phyloP scores from a whole-genome alignment of 2,329 filamentous ascomycete genomes.

The Diaporthe eres region DNA sequence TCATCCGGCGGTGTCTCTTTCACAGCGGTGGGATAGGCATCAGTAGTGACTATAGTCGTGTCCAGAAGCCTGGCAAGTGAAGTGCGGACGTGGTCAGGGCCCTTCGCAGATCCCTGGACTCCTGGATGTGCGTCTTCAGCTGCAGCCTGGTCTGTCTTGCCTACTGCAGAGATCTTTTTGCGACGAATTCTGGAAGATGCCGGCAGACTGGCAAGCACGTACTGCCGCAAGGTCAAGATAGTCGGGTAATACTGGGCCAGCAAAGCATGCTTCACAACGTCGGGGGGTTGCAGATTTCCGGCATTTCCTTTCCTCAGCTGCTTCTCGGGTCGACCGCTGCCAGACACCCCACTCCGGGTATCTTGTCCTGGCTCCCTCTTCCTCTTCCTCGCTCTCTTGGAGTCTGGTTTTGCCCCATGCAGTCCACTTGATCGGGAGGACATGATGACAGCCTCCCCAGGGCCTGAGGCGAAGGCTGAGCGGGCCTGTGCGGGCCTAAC shows the following conservation, averaged over 20 bases:
- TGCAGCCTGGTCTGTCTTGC: slow-evolving; percentile 44
- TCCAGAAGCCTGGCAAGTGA: slow-evolving; percentile 74
- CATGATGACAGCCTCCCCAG: background rate
- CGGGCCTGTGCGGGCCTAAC: slow-evolving; percentile 1
- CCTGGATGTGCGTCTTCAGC: background rate
- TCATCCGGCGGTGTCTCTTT: slow-evolving; percentile 48
- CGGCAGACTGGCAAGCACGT: slow-evolving; percentile 77
- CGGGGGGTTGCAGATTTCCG: slow-evolving; percentile 34
- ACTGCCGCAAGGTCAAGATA: slow-evolving; percentile 77
- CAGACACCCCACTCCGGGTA: slow-evolving; percentile 1
- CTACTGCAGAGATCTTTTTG: slow-evolving; percentile 67
- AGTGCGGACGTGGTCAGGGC: slow-evolving; percentile 49
- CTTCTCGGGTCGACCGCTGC: slow-evolving; percentile 43
- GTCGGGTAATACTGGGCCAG: slow-evolving; percentile 77
- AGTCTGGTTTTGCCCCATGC: background rate
- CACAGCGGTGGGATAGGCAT: slow-evolving; percentile 47
- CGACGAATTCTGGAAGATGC: slow-evolving; percentile 73
- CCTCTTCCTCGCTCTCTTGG: background rate
- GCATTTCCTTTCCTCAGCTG: slow-evolving; percentile 40
- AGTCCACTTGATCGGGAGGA: background rate
- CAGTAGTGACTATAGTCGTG: slow-evolving; percentile 74
- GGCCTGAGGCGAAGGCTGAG: background rate
- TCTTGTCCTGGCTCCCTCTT: slow-evolving; percentile 32
- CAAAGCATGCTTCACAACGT: slow-evolving; percentile 68
- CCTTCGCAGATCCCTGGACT: background rate